Conservation (phyloP, 495 filamentous ascomycete genomes). For the Echria macrotheca region DNA sequence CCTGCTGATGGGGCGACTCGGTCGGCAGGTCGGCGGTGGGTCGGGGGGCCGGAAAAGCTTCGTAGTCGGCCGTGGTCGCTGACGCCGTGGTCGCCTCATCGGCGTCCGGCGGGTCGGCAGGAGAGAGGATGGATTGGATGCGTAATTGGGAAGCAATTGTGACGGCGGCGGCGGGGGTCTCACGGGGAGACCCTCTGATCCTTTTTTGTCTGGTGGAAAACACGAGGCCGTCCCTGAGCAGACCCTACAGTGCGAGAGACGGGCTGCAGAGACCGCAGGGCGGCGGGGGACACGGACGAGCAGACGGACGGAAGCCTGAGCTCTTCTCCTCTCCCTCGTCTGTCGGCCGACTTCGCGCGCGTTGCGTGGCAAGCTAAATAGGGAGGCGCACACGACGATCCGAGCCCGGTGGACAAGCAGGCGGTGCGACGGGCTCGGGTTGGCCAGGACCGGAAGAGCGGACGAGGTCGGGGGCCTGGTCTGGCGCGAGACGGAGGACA, state of each 20-base stretch:
- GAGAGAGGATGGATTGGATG: slow-evolving; percentile 46
- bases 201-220: slow-evolving; percentile 2
- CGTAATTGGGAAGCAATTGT: slow-evolving; percentile 46
- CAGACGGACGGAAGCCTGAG: not conserved
- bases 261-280: slow-evolving; percentile 25
- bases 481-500: slow-evolving; percentile 2
- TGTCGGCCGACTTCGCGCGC: slow-evolving; percentile 3
- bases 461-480: slow-evolving; percentile 5
- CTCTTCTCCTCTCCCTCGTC: not conserved
- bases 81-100: slow-evolving; percentile 30
- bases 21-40: slow-evolving; percentile 17
- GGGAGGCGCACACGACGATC: slow-evolving; percentile 7
- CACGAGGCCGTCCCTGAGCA: slow-evolving; percentile 20
- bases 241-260: slow-evolving; percentile 24
- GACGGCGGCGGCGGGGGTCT: slow-evolving; percentile 39
- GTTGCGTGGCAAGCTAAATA: slow-evolving; percentile 4
- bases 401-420: slow-evolving; percentile 7
- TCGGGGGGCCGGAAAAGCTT: slow-evolving; percentile 28
- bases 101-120: slow-evolving; percentile 36
- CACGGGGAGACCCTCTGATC: slow-evolving; percentile 25
- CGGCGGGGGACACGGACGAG: slow-evolving; percentile 10
- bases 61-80: slow-evolving; percentile 22
- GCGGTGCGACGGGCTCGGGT: slow-evolving; percentile 6
- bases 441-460: not conserved
- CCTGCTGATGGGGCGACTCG: slow-evolving; percentile 13